Conservation (phyloP, 1,284 basidiomycete species). For the Ceratobasidium sp. region DNA sequence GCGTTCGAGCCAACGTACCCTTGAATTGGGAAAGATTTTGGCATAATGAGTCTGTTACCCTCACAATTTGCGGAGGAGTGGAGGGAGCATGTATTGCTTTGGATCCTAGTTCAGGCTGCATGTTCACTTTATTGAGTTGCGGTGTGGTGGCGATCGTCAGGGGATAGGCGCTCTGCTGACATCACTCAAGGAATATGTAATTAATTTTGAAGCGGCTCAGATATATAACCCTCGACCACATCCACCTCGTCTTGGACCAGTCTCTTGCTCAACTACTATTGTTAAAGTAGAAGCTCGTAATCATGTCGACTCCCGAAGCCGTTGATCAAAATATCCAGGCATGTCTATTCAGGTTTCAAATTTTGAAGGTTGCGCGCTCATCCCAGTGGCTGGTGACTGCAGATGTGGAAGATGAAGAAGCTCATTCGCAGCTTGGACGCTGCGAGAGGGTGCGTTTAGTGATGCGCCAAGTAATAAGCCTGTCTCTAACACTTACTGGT, state of each 20-base stretch:
- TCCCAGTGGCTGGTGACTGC: slow-evolving; percentile 7
- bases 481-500: slow-evolving; percentile 40
- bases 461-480: background rate
- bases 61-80: slow-evolving; percentile 61
- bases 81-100: slow-evolving; percentile 70
- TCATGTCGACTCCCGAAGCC: slow-evolving; percentile 37
- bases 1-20: slow-evolving; percentile 56
- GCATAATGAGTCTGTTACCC: slow-evolving; percentile 74
- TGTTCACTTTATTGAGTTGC: background rate
- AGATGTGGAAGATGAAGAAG: slow-evolving; percentile 67
- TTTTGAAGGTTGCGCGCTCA: slow-evolving; percentile 5
- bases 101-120: slow-evolving; percentile 58
- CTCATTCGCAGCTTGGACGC: slow-evolving; percentile 94
- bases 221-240: slow-evolving; percentile 37
- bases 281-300: slow-evolving; percentile 2
- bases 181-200: slow-evolving; percentile 23
- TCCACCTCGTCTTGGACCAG: background rate
- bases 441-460: slow-evolving; percentile 76
- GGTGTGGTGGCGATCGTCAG: background rate
- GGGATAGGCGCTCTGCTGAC: slow-evolving; percentile 22
- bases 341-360: slow-evolving; percentile 54
- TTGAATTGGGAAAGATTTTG: slow-evolving; percentile 83
- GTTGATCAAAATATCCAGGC: slow-evolving; percentile 90
- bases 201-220: slow-evolving; percentile 26
- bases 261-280: background rate